A percentile compares a stretch with the other conserved stretches of the same genome.
These are phyloP conservation scores for Backusella australiensis DNA, from an alignment of 192 early-diverging fungal genomes.

Conservation along the genomic window DNA sequence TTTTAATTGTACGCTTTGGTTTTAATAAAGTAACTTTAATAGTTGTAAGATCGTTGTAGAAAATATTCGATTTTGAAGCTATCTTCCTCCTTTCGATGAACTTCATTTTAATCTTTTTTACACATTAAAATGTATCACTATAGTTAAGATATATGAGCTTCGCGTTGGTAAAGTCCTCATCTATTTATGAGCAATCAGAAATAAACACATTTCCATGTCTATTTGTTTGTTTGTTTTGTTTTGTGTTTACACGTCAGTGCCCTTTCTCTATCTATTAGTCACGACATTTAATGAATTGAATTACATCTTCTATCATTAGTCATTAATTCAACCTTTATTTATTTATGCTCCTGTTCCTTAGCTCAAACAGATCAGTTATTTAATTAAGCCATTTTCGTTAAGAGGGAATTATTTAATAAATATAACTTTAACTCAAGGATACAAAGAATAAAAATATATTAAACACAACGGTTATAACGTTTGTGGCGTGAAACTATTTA, in stretches of 20 bases:
- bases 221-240: neutral
- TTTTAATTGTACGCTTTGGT: too few relatives aligned
- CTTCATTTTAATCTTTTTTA: neutral
- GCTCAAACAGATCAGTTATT: neutral
- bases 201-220: neutral
- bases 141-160: neutral
- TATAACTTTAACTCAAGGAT: neutral
- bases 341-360: neutral
- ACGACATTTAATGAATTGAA: neutral
- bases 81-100: neutral
- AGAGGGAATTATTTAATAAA: neutral
- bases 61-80: neutral
- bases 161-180: neutral
- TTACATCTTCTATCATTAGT: neutral
- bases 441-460: neutral
- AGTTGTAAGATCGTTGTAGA: neutral
- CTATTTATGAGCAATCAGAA: neutral
- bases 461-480: neutral
- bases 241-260: neutral
- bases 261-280: neutral
- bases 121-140: neutral
- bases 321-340: neutral
- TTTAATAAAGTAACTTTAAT: neutral
- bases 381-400: neutral
- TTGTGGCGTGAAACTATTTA: neutral